Percentiles rank a stretch among this genome's conserved stretches.
Evolutionary conservation across 2,329 filamentous ascomycete species (phyloP).

Genomic region (Penicillium decumbens): DNA sequence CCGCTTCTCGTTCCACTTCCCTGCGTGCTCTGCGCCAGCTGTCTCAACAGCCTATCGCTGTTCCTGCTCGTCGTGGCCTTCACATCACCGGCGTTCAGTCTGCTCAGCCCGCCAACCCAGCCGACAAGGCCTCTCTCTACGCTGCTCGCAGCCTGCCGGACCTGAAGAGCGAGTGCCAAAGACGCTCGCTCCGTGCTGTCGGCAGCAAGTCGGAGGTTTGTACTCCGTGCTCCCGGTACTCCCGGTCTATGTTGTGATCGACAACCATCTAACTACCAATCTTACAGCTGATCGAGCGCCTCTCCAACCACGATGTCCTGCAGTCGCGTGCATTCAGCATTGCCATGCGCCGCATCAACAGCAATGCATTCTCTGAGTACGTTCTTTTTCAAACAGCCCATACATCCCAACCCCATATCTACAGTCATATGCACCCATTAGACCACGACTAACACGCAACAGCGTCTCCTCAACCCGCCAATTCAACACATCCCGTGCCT

Average conservation of each 20-base stretch:
- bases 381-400: slow-evolving; percentile 13
- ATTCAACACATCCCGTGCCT: slow-evolving; percentile 59
- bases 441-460: slow-evolving; percentile 25
- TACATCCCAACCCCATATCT: not conserved
- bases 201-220: slow-evolving; percentile 50
- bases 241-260: not conserved
- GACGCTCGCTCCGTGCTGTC: slow-evolving; percentile 44
- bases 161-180: slow-evolving; percentile 50
- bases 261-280: slow-evolving; percentile 3
- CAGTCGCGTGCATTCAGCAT: slow-evolving; percentile 54
- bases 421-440: not conserved
- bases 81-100: slow-evolving; percentile 59
- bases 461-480: slow-evolving; percentile 53
- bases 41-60: slow-evolving; percentile 34
- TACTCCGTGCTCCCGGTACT: not conserved
- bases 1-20: slow-evolving; percentile 44
- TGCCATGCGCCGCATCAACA: slow-evolving; percentile 48
- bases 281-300: slow-evolving; percentile 47
- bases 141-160: slow-evolving; percentile 50
- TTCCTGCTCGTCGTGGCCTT: slow-evolving; percentile 47
- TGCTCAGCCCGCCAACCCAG: slow-evolving; percentile 47
- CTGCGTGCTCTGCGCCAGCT: slow-evolving; percentile 45
- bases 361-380: slow-evolving; percentile 39
- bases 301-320: slow-evolving; percentile 51
- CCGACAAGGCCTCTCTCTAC: slow-evolving; percentile 50